A percentile compares a stretch with the other conserved stretches of the same genome.
These are phyloP conservation scores for Claviceps capensis DNA, from an alignment of 2,329 filamentous ascomycete species.

Conservation along the genomic window DNA sequence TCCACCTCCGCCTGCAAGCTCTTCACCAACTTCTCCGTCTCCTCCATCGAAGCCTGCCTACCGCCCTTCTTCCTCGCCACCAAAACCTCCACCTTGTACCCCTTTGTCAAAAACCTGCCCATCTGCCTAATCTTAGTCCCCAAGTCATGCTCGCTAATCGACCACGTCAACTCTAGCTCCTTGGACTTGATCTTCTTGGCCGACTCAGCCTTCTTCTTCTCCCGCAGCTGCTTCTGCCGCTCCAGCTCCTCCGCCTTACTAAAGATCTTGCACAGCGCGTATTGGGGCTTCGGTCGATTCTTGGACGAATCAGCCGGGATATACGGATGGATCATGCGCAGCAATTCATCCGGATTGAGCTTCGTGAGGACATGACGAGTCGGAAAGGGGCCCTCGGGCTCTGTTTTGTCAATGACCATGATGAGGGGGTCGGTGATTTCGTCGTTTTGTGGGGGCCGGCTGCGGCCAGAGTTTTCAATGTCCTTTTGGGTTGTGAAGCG, in stretches of 20 bases:
- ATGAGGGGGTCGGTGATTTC: slow-evolving; percentile 29
- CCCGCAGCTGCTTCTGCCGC: slow-evolving; percentile 27
- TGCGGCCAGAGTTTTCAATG: slow-evolving; percentile 20
- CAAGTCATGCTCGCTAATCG: slow-evolving; percentile 64
- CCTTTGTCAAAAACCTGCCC: slow-evolving; percentile 56
- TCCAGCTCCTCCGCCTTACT: slow-evolving; percentile 38
- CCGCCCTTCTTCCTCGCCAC: slow-evolving; percentile 53
- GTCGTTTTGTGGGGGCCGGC: slow-evolving; percentile 28
- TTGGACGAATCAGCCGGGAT: slow-evolving; percentile 16
- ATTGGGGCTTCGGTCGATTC: slow-evolving; percentile 11
- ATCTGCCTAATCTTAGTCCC: slow-evolving; percentile 56
- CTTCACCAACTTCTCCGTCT: slow-evolving; percentile 44
- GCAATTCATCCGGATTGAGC: slow-evolving; percentile 22
- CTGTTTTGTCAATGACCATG: slow-evolving; percentile 27
- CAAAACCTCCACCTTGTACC: slow-evolving; percentile 60
- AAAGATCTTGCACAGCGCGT: slow-evolving; percentile 58
- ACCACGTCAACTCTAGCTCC: slow-evolving; percentile 83
- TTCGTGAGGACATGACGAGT: slow-evolving; percentile 27
- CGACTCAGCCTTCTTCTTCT: slow-evolving; percentile 27
- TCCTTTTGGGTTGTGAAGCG: slow-evolving; percentile 22
- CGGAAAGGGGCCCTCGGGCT: slow-evolving; percentile 23
- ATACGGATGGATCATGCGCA: slow-evolving; percentile 29
- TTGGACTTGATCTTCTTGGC: slow-evolving; percentile 39
- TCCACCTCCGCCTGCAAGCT: slow-evolving; percentile 22
- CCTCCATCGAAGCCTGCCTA: slow-evolving; percentile 42